Evolutionary conservation across 169 alveolate genomes (phyloP), one percentile per base, ranked within the genome.

Genomic region (Amoebophrya sp.): DNA sequence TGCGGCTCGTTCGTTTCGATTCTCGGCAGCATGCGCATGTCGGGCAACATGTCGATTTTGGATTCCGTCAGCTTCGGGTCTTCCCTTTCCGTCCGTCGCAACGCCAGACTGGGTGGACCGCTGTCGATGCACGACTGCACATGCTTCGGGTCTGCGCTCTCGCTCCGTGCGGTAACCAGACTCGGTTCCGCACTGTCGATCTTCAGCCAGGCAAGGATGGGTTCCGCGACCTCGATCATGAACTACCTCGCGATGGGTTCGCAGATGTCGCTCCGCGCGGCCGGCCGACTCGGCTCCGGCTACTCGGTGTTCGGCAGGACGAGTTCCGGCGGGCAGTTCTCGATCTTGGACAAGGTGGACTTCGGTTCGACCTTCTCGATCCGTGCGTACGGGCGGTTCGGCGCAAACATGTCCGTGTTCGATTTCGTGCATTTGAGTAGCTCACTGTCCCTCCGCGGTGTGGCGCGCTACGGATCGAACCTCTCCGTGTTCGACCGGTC

Each of bases 71-170:
- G 66, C 35, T 39, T 89, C 66, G 91, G 77, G 0, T n/a, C 53
- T 55, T 39, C 77, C 12, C 91, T 89, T 10, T 89, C 91, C 35
- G 39, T 89, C 39, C 40, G 91, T 39, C 18, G 54, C 38, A n/a
- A 10, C 23, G 91, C 77, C 54, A 0, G 77, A 0, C 54, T 89
- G 2, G 91, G 66, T 10, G 53, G 91, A 53, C 29, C 54, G 39
- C 77, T 41, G n/a, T 89, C 91, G 29, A 32, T 89, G 39, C n/a
- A 39, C 66, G 91, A 89, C 77, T 89, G 25, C 91, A 39, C 23
- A 0, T 12, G 40, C 33, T 7, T 89, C 39, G 91, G 91, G 7
- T 23, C 40, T 25, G 54, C 91, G 18, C 91, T 89, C 23, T 89
- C 91, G 39, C 77, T 89, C 18, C 91, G 91, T 39, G 91, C 77